These are phyloP conservation scores for Blepharisma stoltei DNA, from an alignment of 73 alveolate species.

Conservation along the genomic window DNA sequence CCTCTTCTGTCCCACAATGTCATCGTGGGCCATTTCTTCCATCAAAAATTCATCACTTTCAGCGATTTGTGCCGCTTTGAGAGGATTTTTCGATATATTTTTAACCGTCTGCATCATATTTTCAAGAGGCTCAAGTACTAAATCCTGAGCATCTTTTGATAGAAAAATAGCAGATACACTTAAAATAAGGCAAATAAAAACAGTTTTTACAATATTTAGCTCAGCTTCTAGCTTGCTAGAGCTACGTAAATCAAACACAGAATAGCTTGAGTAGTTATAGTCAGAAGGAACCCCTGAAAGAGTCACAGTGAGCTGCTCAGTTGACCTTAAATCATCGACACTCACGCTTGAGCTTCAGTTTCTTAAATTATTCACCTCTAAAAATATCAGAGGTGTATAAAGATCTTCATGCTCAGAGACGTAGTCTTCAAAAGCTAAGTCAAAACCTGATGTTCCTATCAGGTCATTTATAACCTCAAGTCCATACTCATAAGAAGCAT, in stretches of 20 bases:
- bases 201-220: constrained; percentile 65
- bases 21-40: constrained; percentile 45
- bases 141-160: constrained; percentile 65
- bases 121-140: constrained; percentile 80
- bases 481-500: constrained; percentile 45
- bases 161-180: constrained; percentile 67
- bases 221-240: constrained; percentile 51
- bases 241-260: constrained; percentile 55
- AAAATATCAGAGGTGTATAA: constrained; percentile 51
- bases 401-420: constrained; percentile 40
- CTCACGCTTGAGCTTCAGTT: constrained; percentile 29
- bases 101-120: constrained; percentile 78
- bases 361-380: constrained; percentile 40
- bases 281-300: constrained; percentile 33
- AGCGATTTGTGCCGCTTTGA: constrained; percentile 70
- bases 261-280: not conserved
- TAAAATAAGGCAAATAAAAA: constrained; percentile 57
- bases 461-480: constrained; percentile 28
- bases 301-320: constrained; percentile 42
- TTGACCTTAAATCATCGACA: constrained; percentile 43
- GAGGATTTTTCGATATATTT: constrained; percentile 75
- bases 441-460: not conserved
- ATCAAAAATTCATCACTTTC: constrained; percentile 32
- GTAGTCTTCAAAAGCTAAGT: constrained; percentile 41
- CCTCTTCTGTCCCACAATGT: constrained; percentile 40